Percentiles rank a stretch among this genome's conserved stretches.
phyloP scores from a whole-genome alignment of 768 basidiomycete species.

The Kwoniella pini region DNA sequence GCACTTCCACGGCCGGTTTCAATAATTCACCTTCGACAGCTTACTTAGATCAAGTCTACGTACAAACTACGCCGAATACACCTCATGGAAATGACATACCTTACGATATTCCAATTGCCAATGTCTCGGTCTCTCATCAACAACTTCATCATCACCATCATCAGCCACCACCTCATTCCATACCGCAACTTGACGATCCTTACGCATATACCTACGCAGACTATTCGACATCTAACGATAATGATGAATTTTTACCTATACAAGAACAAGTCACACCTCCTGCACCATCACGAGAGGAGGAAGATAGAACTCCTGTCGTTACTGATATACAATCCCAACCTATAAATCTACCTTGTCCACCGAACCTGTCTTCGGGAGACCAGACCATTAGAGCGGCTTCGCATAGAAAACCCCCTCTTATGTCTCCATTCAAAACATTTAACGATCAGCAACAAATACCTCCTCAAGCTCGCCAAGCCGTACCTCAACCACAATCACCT shows the following conservation, averaged over 20 bases:
- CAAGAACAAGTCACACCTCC: constrained; percentile 28
- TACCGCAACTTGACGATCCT: constrained; percentile 11
- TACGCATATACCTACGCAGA: constrained; percentile 19
- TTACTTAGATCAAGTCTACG: constrained; percentile 9
- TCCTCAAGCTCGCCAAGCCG: background rate
- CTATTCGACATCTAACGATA: constrained; percentile 7
- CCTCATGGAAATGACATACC: constrained; percentile 12
- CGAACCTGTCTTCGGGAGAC: constrained; percentile 9
- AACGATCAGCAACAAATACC: constrained; percentile 9
- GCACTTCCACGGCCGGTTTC: background rate
- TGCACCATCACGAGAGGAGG: constrained; percentile 16
- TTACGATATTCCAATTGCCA: constrained; percentile 7
- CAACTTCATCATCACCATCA: constrained; percentile 1
- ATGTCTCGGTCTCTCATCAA: constrained; percentile 7
- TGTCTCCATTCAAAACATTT: constrained; percentile 36
- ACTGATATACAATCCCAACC: constrained; percentile 25
- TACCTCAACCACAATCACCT: constrained; percentile 4
- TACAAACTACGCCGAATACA: constrained; percentile 9
- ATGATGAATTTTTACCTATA: constrained; percentile 12
- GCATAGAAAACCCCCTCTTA: constrained; percentile 25
- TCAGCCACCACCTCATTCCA: constrained; percentile 11
- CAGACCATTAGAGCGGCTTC: constrained; percentile 9
- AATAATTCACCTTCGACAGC: constrained; percentile 13
- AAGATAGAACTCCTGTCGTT: constrained; percentile 41
- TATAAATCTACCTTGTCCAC: constrained; percentile 29